Conservation (phyloP, 2,329 filamentous ascomycete species). For the Ramichloridium luteum region DNA sequence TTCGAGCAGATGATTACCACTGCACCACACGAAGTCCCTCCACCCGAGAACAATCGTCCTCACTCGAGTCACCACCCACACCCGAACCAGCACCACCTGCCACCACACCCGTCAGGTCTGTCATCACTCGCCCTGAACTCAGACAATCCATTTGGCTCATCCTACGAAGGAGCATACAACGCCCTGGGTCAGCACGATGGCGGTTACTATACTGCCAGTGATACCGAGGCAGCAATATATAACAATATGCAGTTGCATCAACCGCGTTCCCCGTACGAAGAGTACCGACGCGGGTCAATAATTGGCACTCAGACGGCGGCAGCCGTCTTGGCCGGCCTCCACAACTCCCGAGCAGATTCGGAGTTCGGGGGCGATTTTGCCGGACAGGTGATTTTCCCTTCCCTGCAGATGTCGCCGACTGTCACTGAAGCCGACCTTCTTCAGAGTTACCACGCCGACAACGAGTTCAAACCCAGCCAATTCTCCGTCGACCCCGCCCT, state of each 20-base stretch:
- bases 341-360: constrained; percentile 61
- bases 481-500: constrained; percentile 32
- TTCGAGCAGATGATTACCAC: constrained; percentile 93
- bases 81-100: constrained; percentile 16
- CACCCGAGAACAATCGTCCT: constrained; percentile 29
- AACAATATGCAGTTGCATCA: constrained; percentile 42
- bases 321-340: constrained; percentile 74
- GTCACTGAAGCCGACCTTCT: constrained; percentile 26
- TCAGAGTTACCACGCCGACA: constrained; percentile 30
- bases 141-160: constrained; percentile 22
- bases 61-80: constrained; percentile 24
- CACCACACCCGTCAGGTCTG: constrained; percentile 27
- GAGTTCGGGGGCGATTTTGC: constrained; percentile 54
- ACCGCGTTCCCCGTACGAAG: constrained; percentile 53
- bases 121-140: constrained; percentile 24
- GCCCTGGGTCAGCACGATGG: constrained; percentile 31
- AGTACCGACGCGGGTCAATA: constrained; percentile 51
- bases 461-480: constrained; percentile 21
- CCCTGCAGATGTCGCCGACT: constrained; percentile 23
- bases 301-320: constrained; percentile 65
- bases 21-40: constrained; percentile 60
- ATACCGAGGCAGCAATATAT: constrained; percentile 48
- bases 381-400: constrained; percentile 25
- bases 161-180: constrained; percentile 25
- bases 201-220: constrained; percentile 34